Evolutionary conservation across 305 asterid genomes (phyloP).

Genomic region (Caryopteris hybrid): DNA sequence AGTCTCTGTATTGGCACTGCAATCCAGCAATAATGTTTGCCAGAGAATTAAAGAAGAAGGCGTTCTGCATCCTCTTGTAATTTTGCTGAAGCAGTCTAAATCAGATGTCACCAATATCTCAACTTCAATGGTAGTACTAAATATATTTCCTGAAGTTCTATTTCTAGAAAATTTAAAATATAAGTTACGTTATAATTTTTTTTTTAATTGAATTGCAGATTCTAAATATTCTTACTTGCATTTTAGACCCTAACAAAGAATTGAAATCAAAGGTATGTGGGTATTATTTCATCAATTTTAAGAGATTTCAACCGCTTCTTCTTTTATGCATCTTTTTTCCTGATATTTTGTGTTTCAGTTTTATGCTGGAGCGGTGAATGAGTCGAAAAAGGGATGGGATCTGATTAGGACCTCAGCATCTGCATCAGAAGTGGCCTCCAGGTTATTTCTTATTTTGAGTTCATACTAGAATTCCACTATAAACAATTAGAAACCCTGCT

Average conservation of each 20-base stretch:
- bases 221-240: slow-evolving; percentile 67
- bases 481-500: too few relatives aligned
- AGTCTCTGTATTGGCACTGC: slow-evolving; percentile 21
- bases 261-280: slow-evolving; percentile 60
- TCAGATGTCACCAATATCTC: slow-evolving; percentile 32
- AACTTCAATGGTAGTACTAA: slow-evolving; percentile 49
- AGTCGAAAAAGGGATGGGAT: slow-evolving; percentile 31
- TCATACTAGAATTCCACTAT: neutral
- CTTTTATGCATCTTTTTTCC: slow-evolving; percentile 16
- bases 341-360: slow-evolving; percentile 40
- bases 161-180: neutral
- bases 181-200: slow-evolving; percentile 11
- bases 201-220: slow-evolving; percentile 48
- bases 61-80: slow-evolving; percentile 48
- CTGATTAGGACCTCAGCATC: slow-evolving; percentile 21
- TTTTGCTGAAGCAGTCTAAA: slow-evolving; percentile 50
- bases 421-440: slow-evolving; percentile 31
- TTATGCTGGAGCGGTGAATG: slow-evolving; percentile 43
- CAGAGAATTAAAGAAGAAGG: slow-evolving; percentile 71
- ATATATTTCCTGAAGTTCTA: neutral
- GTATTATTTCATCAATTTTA: slow-evolving; percentile 4
- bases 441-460: slow-evolving; percentile 38
- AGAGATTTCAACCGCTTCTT: slow-evolving; percentile 9
- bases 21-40: slow-evolving; percentile 68
- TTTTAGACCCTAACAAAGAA: slow-evolving; percentile 79